Conservation (phyloP, 768 basidiomycete species). For the Suillus spraguei region DNA sequence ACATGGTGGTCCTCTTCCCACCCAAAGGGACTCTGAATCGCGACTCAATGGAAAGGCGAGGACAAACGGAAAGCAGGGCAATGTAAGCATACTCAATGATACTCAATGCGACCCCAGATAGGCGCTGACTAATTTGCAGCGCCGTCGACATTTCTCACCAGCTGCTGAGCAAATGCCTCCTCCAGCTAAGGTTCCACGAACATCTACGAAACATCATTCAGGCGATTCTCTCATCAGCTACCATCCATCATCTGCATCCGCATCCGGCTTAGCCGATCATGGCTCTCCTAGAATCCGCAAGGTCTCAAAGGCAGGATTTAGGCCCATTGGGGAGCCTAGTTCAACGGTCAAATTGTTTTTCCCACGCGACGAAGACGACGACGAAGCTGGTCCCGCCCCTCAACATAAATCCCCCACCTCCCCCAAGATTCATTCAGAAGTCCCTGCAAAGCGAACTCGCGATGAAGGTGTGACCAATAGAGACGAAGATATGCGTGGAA, state of each 20-base stretch:
- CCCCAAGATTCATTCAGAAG: conserved; percentile 16
- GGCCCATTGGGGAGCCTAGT: conserved; percentile 58
- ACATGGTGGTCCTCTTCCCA: neutral
- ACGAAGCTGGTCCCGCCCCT: conserved; percentile 26
- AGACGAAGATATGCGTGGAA: conserved; percentile 20
- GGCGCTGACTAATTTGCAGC: conserved; percentile 22
- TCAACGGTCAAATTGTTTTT: conserved; percentile 78
- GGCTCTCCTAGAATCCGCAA: conserved; percentile 21
- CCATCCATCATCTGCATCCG: conserved; percentile 12
- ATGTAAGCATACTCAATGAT: conserved; percentile 25
- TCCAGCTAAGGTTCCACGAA: conserved; percentile 26
- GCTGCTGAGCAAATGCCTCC: conserved; percentile 38
- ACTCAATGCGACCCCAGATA: conserved; percentile 1
- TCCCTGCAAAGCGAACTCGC: conserved; percentile 31
- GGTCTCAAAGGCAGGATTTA: conserved; percentile 57
- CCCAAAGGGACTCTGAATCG: conserved; percentile 22
- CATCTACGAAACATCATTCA: conserved; percentile 18
- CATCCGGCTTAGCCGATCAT: conserved; percentile 20
- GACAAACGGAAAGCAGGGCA: conserved; percentile 40
- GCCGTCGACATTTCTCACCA: conserved; percentile 22
- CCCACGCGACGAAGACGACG: conserved; percentile 69
- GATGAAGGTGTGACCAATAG: conserved; percentile 24
- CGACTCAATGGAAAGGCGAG: conserved; percentile 39
- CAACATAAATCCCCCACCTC: conserved; percentile 21
- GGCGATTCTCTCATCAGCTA: conserved; percentile 17